Evolutionary conservation across 352 stramenopile genomes (phyloP), one percentile per base, ranked within the genome.

Genomic region (Thalassiosira oceanica): DNA sequence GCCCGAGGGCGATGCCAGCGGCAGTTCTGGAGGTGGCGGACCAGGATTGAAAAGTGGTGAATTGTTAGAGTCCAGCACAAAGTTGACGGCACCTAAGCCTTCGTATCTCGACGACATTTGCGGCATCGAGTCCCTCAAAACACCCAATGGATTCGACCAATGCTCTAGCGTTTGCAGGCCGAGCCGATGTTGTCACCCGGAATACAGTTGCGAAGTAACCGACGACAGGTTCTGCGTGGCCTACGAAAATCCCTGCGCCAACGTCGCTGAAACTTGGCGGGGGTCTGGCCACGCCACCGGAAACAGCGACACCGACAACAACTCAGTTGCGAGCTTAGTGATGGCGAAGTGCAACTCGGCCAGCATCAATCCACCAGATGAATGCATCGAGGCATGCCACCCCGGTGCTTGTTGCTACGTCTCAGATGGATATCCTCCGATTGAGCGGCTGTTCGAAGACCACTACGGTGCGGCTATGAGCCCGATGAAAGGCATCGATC

Each of bases 291-390:
- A 75, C 37, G 46, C 54, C 23, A 49, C 48, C 21, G 35, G 3
- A 23, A 3, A n/a, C 27, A 23, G 15, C 46, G 13, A 20, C 46
- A 15, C 11, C 21, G 6, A 7, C 46, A 15, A 39, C 31, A n/a
- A n/a, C n/a, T 54, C 45, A 24, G 43, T 75, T 23, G 29, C 64
- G 0, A 68, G 63, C 50, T 1, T 43, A n/a, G 64, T 75, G 1
- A 63, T 75, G 37, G 18, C 48, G 10, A n/a, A 18, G 27, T 75
- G 64, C 27, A 75, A 75, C 48, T 37, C 64, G 23, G 64, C 48
- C 27, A 64, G 58, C 35, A 15, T 75, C 2, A 68, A 75, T 20
- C 55, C 55, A 50, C 55, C 56, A 2, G 23, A 42, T 42, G 16
- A 27, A 13, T 75, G 64, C 33, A 61, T 75, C 16, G 55, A 75